Percentiles rank a stretch among this genome's conserved stretches.
These are phyloP conservation scores for Entoloma clypeatum DNA, from an alignment of 1,284 basidiomycete genomes.

Conservation along the genomic window DNA sequence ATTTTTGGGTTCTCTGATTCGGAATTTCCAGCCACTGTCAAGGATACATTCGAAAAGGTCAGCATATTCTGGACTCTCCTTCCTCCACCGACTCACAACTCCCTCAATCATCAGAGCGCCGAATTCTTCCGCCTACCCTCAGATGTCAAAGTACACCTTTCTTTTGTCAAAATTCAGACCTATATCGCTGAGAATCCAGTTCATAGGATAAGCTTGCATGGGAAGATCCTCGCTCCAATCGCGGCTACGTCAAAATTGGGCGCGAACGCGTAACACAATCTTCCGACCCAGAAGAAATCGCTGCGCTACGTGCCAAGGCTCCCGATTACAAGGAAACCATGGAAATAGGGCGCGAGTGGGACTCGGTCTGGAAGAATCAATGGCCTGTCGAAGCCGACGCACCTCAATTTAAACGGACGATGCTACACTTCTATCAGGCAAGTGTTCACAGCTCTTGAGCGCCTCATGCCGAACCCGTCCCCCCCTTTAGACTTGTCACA, in stretches of 20 bases:
- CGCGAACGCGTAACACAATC: conserved; percentile 80
- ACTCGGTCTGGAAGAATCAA: conserved; percentile 67
- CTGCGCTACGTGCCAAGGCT: conserved; percentile 61
- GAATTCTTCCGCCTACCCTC: conserved; percentile 69
- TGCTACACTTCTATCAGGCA: conserved; percentile 72
- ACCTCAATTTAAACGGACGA: conserved; percentile 66
- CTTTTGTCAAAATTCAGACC: not conserved
- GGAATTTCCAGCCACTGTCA: conserved; percentile 36
- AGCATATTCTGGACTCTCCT: conserved; percentile 1
- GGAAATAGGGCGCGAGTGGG: conserved; percentile 84
- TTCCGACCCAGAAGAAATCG: conserved; percentile 69
- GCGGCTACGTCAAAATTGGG: conserved; percentile 78
- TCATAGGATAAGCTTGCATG: conserved; percentile 58
- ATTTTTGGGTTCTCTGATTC: not conserved
- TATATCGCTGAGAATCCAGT: not conserved
- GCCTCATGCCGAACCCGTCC: not conserved
- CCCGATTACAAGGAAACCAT: conserved; percentile 82
- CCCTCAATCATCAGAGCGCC: conserved; percentile 47
- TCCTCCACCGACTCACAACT: not conserved
- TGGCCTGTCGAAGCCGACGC: conserved; percentile 69
- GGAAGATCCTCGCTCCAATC: conserved; percentile 79
- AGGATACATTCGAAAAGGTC: conserved; percentile 63
- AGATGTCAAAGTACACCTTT: conserved; percentile 52
- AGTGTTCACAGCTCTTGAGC: conserved; percentile 11
- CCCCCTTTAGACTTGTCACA: conserved; percentile 58